Base-by-base conservation (phyloP, 2,329 filamentous ascomycete species). In the Verruconis gallopava region DNA sequence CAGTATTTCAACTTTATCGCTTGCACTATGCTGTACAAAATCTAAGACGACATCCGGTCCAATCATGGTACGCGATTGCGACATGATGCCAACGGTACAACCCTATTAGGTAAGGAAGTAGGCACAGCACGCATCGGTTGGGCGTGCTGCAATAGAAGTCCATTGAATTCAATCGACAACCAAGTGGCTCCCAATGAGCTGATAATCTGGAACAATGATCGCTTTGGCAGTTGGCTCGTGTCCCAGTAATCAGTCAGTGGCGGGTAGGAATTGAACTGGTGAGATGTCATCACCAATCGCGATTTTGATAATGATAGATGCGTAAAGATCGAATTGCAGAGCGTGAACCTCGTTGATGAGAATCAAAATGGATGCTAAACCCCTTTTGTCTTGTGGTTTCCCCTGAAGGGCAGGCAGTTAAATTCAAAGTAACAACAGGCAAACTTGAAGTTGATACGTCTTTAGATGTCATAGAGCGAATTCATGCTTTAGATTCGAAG, bases 201-300 rank as follows among this genome's bases (percentile, higher is more conserved):
- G 6, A 12, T 39, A 5, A 21, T 39, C 21, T 41, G 38, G 38
- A 17, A 33, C 18, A 41, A 41, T 22, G 38, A 41, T 33, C 21
- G 38, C 3, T 41, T 41, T 30, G 25, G 38, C 20, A 20, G 21
- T 13, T 41, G 38, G 38, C 4, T 41, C 5, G 38, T 20, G 9
- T 41, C 22, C 17, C n/a, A 30, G 11, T 14, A 21, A 21, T 22
- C 25, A 14, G 37, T 14, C 25, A 22, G 20, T 6, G 37, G 25
- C 4, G 13, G 11, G 21, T 14, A 13, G n/a, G 38, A 34, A 15
- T 21, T 41, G 21, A 33, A 18, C 15, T 41, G 30, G 22, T 35
- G 38, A 28, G 38, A 41, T 34, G 38, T 41, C 19, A 30, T 41
- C 22, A 21, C 3, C n/a, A 30, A 41, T 17, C 3, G 14, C 6